These are phyloP conservation scores for Coelastrella sp. DNA, from an alignment of 139 green algal genomes.

Conservation along the genomic window DNA sequence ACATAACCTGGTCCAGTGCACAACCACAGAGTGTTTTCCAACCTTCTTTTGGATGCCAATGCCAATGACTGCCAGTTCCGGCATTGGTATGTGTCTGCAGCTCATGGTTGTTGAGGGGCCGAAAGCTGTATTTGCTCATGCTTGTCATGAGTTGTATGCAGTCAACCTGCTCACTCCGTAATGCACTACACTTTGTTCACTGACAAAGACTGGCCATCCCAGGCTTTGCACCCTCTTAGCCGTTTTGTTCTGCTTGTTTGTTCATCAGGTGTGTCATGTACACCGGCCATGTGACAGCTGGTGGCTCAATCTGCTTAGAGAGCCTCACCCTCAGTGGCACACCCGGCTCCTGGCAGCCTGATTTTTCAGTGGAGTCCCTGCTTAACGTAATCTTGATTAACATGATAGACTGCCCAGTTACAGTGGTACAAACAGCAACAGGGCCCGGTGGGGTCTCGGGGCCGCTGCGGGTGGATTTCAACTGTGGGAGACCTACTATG, in stretches of 20 bases:
- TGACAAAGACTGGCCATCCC: no score
- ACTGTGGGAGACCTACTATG: neutral
- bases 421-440: conserved; percentile 33
- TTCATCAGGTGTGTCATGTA: conserved; percentile 47
- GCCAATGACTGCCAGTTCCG: no score
- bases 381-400: conserved; percentile 40
- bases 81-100: no score
- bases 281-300: conserved; percentile 51
- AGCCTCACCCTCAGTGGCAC: conserved; percentile 46
- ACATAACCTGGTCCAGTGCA: neutral
- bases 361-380: conserved; percentile 45
- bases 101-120: no score
- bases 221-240: no score
- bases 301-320: conserved; percentile 60
- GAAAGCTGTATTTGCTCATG: no score
- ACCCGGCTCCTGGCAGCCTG: conserved; percentile 44
- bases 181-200: no score
- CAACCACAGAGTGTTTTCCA: no score
- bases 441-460: conserved; percentile 6
- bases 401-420: conserved; percentile 43
- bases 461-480: conserved; percentile 34
- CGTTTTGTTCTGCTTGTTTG: neutral
- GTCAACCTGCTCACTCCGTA: no score
- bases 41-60: no score
- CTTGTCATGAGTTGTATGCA: no score